Conservation (phyloP, 176 grass and related monocot species). For the Poa pratensis region DNA sequence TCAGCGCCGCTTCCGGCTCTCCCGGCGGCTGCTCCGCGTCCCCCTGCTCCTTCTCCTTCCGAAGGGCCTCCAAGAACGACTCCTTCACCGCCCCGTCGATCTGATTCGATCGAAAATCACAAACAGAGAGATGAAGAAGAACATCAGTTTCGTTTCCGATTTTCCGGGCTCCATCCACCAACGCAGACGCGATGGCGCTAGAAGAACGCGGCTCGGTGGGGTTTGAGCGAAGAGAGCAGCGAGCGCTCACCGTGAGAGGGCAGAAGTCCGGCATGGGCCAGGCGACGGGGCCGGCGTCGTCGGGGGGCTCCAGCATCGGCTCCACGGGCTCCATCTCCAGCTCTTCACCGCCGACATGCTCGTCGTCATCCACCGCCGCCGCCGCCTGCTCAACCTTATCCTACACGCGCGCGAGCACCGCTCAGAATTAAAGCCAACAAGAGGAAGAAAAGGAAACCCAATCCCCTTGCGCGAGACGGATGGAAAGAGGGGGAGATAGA, state of each 20-base stretch:
- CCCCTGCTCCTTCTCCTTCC: slow-evolving; percentile 33
- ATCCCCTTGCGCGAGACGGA: background rate
- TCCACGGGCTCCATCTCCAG: slow-evolving; percentile 50
- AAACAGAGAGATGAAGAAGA: background rate
- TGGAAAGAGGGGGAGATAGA: background rate
- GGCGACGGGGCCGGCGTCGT: slow-evolving; percentile 48
- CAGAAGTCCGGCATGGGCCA: slow-evolving; percentile 72
- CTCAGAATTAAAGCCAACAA: background rate
- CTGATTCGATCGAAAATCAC: slow-evolving; percentile 21
- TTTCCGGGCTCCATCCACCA: background rate
- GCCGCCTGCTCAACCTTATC: slow-evolving; percentile 44
- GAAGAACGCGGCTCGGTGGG: background rate
- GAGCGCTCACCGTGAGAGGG: slow-evolving; percentile 56
- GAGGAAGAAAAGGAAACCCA: background rate
- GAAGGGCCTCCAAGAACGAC: slow-evolving; percentile 47
- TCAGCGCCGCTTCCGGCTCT: slow-evolving; percentile 8
- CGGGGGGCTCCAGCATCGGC: slow-evolving; percentile 53
- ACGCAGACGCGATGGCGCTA: background rate
- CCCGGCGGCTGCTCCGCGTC: too few species aligned
- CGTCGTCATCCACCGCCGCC: background rate
- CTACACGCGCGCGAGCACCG: slow-evolving; percentile 35
- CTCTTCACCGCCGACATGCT: background rate
- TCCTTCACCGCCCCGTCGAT: slow-evolving; percentile 52
- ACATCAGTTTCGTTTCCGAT: background rate
- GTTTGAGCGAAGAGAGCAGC: too few species aligned